Evolutionary conservation across 163 green algal species (phyloP).

Genomic region (Picocystis sp.): DNA sequence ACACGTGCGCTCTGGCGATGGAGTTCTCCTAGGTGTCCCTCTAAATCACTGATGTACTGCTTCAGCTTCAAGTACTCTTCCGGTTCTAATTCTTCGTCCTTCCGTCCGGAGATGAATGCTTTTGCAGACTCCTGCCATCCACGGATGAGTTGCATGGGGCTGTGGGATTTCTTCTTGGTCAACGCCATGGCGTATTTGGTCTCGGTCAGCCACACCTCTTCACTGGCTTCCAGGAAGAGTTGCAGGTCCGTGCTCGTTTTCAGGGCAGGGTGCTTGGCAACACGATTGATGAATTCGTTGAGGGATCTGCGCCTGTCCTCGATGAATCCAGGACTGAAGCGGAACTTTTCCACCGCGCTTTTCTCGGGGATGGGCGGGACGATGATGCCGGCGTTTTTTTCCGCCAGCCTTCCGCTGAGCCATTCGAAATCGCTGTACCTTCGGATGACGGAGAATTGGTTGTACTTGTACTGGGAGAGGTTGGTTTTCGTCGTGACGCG

Average conservation of each 20-base stretch:
- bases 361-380: slow-evolving; percentile 9
- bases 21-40: slow-evolving; percentile 8
- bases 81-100: background rate
- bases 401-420: slow-evolving; percentile 1
- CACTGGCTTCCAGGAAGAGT: background rate
- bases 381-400: slow-evolving; percentile 6
- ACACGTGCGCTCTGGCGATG: slow-evolving; percentile 1
- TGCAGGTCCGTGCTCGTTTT: slow-evolving; percentile 3
- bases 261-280: slow-evolving; percentile 5
- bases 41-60: slow-evolving; percentile 6
- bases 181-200: background rate
- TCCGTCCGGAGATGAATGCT: background rate
- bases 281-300: slow-evolving; percentile 8
- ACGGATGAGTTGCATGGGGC: background rate
- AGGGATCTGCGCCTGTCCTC: slow-evolving; percentile 4
- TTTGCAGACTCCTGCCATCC: background rate
- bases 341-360: slow-evolving; percentile 7
- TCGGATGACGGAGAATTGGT: slow-evolving; percentile 2
- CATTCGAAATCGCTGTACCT: slow-evolving; percentile 10
- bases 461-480: slow-evolving; percentile 2
- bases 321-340: slow-evolving; percentile 6
- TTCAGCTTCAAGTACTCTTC: background rate
- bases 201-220: background rate
- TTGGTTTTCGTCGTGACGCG: slow-evolving; percentile 6
- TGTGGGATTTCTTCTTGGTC: background rate